These are phyloP conservation scores for Zygoascus flipseniorum DNA, from an alignment of 805 yeast species.

Conservation along the genomic window DNA sequence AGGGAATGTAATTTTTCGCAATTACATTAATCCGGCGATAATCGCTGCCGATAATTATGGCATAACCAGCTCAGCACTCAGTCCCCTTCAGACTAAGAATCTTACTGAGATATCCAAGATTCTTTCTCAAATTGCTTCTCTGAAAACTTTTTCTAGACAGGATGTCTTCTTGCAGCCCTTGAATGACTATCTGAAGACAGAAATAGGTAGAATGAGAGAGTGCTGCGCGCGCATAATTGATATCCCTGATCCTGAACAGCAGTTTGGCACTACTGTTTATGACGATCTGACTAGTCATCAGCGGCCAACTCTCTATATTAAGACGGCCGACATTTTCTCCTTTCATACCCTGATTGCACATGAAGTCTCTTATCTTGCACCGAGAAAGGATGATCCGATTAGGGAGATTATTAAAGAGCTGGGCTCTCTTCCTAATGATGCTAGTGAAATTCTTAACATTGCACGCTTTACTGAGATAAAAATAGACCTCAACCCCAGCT, in stretches of 20 bases:
- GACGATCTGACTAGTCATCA: conserved; percentile 58
- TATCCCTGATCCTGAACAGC: conserved; percentile 47
- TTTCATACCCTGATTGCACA: conserved; percentile 32
- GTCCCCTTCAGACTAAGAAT: conserved; percentile 40
- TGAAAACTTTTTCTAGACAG: conserved; percentile 54
- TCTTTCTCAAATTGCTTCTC: conserved; percentile 54
- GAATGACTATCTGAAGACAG: conserved; percentile 57
- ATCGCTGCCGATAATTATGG: conserved; percentile 41
- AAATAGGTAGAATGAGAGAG: conserved; percentile 38
- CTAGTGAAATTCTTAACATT: conserved; percentile 40
- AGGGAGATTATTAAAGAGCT: conserved; percentile 35
- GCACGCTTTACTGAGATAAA: conserved; percentile 46
- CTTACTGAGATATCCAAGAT: conserved; percentile 49
- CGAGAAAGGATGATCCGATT: conserved; percentile 44
- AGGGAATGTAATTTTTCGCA: conserved; percentile 42
- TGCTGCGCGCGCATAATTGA: conserved; percentile 43
- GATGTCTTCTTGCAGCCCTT: conserved; percentile 71
- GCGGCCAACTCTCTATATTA: conserved; percentile 31
- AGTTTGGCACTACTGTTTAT: conserved; percentile 53
- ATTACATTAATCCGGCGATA: conserved; percentile 31
- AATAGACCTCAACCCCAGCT: conserved; percentile 51
- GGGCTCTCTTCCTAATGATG: conserved; percentile 36
- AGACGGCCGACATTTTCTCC: conserved; percentile 29
- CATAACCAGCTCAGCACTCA: conserved; percentile 30
- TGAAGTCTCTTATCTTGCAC: conserved; percentile 21